A percentile compares a stretch with the other conserved stretches of the same genome.
Evolutionary conservation across 345 rosid genomes (phyloP).

Genomic region (Brassica rapa): DNA sequence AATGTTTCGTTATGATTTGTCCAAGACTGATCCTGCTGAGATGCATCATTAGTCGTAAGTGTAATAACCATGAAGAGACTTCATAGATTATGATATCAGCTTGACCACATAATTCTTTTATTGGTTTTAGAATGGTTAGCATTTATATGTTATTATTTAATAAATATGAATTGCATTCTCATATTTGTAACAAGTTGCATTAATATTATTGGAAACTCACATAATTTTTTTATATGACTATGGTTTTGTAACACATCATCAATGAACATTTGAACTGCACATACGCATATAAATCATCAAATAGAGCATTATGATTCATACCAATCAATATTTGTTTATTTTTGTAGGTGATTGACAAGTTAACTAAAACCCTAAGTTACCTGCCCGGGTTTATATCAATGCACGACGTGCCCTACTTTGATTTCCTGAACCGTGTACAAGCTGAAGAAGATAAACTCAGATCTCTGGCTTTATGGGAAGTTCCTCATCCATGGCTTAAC

Average conservation of each 20-base stretch:
- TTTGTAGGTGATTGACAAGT: conserved; percentile 45
- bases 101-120: background rate
- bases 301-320: conserved; percentile 9
- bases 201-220: background rate
- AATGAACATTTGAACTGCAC: background rate
- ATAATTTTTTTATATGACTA: background rate
- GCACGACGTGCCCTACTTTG: conserved; percentile 69
- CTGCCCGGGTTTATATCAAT: conserved; percentile 46
- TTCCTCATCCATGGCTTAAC: conserved; percentile 99
- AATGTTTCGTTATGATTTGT: too few relatives aligned
- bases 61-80: background rate
- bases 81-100: background rate
- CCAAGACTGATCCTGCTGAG: background rate
- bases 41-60: background rate
- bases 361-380: conserved; percentile 39
- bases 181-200: background rate
- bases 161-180: background rate
- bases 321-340: background rate
- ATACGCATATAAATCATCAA: conserved; percentile 37
- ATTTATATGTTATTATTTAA: background rate
- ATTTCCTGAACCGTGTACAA: conserved; percentile 82
- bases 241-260: conserved; percentile 13
- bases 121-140: background rate
- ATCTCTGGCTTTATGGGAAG: conserved; percentile 87
- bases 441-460: conserved; percentile 65